phyloP scores from a whole-genome alignment of 1,284 basidiomycete species.

The Trametes polyzona region DNA sequence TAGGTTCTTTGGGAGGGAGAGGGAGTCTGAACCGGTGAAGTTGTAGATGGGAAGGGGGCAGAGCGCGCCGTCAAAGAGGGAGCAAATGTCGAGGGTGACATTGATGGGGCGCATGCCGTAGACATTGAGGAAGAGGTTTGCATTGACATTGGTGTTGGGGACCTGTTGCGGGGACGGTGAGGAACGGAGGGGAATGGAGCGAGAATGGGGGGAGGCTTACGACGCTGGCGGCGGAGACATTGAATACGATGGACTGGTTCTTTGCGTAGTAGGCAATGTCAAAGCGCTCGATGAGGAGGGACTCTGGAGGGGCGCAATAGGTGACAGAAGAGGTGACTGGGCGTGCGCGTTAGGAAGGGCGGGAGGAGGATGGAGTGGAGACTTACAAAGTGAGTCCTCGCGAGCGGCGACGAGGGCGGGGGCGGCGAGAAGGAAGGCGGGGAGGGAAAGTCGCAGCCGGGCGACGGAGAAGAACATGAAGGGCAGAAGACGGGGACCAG shows the following conservation, averaged over 20 bases:
- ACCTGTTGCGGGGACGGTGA: slow-evolving; percentile 49
- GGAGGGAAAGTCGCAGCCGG: slow-evolving; percentile 63
- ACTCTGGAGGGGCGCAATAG: slow-evolving; percentile 83
- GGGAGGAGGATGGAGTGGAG: slow-evolving; percentile 7
- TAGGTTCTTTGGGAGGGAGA: slow-evolving; percentile 69
- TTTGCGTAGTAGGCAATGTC: slow-evolving; percentile 74
- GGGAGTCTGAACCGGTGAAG: slow-evolving; percentile 80
- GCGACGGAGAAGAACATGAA: slow-evolving; percentile 68
- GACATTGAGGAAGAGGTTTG: slow-evolving; percentile 78
- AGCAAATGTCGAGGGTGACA: slow-evolving; percentile 79
- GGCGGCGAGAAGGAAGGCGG: slow-evolving; percentile 47
- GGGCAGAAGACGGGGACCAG: slow-evolving; percentile 26
- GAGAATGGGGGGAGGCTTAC: slow-evolving; percentile 45
- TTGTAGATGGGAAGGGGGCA: slow-evolving; percentile 89
- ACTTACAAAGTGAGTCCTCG: slow-evolving; percentile 63
- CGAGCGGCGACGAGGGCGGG: slow-evolving; percentile 47
- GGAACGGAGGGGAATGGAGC: slow-evolving; percentile 36
- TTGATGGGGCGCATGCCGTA: slow-evolving; percentile 84
- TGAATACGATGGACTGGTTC: slow-evolving; percentile 76
- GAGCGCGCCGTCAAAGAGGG: slow-evolving; percentile 73
- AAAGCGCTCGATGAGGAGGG: slow-evolving; percentile 81
- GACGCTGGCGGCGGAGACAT: slow-evolving; percentile 75
- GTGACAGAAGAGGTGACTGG: slow-evolving; percentile 85
- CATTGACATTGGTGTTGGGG: slow-evolving; percentile 76
- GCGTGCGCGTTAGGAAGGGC: slow-evolving; percentile 9